Evolutionary conservation across 179 eudicot species (phyloP).

Genomic region (Heliamphora pulchella): DNA sequence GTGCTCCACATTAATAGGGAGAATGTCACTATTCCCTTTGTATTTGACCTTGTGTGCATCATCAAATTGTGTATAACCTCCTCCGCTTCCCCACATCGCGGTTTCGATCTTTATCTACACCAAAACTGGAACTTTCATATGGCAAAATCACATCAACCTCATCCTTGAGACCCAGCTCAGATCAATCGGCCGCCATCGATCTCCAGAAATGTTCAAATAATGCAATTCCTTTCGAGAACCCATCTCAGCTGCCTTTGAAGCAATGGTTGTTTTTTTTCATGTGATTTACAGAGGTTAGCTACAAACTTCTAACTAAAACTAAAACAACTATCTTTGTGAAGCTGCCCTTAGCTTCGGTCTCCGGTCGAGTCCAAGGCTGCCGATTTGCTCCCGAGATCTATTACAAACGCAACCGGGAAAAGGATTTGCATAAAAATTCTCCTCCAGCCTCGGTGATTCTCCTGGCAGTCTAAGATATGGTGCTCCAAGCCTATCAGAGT

Average conservation of each 20-base stretch:
- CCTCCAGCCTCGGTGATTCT: constrained; percentile 51
- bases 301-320: constrained; percentile 9
- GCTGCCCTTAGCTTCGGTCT: constrained; percentile 22
- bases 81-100: constrained; percentile 1
- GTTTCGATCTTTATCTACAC: neutral
- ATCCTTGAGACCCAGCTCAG: neutral
- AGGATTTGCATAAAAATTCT: constrained; percentile 84
- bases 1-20: constrained; percentile 2
- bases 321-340: constrained; percentile 25
- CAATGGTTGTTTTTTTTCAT: neutral
- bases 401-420: constrained; percentile 71
- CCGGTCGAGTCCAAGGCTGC: constrained; percentile 13
- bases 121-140: constrained; percentile 15
- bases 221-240: neutral
- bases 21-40: neutral
- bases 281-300: no score
- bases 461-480: constrained; percentile 48
- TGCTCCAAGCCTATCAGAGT: constrained; percentile 50
- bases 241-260: neutral
- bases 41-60: neutral
- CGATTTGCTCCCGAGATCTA: constrained; percentile 18
- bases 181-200: neutral
- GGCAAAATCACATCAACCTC: neutral
- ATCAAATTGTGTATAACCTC: neutral
- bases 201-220: neutral